Evolutionary conservation across 805 yeast genomes (phyloP).

Genomic region (Yarrowia bubula): DNA sequence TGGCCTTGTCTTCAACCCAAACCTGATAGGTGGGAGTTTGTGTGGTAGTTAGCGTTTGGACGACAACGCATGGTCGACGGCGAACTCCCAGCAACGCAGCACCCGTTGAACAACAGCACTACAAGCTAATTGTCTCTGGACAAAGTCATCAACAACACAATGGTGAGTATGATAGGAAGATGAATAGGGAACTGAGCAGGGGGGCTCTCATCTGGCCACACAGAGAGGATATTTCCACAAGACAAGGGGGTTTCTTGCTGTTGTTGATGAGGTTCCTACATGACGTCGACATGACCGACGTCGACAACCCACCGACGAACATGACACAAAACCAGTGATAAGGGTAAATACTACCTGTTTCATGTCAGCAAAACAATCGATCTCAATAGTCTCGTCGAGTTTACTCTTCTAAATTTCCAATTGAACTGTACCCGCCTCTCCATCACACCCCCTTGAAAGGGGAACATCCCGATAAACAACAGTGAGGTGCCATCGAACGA

Average conservation of each 20-base stretch:
- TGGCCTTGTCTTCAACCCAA: neutral
- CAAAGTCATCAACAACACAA: slow-evolving; percentile 17
- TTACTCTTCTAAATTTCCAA: no score
- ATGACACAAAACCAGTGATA: neutral
- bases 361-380: no score
- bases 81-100: slow-evolving; percentile 21
- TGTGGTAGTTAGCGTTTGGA: slow-evolving; percentile 13
- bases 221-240: neutral
- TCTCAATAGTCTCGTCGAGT: no score
- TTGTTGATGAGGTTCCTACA: no score
- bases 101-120: neutral
- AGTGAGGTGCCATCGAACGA: no score
- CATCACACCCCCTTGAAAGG: no score
- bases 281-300: slow-evolving; percentile 8
- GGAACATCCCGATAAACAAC: no score
- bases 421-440: no score
- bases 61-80: slow-evolving; percentile 16
- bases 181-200: neutral
- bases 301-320: neutral
- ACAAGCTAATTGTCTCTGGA: neutral
- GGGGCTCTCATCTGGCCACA: neutral
- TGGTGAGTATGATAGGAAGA: neutral
- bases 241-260: no score
- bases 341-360: no score
- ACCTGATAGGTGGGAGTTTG: slow-evolving; percentile 25